Conservation (phyloP, 768 basidiomycete species). For the Auriscalpium microsporum region DNA sequence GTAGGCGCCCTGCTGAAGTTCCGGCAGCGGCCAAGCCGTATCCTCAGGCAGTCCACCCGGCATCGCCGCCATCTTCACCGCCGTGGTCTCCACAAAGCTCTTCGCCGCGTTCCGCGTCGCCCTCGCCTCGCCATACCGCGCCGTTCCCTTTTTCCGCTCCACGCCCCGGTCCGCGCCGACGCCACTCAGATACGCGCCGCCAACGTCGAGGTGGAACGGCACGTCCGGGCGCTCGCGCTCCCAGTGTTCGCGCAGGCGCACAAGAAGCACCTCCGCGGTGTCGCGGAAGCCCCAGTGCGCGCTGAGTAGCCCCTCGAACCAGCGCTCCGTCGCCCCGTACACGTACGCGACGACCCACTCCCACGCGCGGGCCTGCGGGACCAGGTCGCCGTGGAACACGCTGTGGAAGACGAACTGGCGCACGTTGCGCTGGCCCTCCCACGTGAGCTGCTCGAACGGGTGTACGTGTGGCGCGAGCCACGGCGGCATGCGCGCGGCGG, state of each 20-base stretch:
- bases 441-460: conserved; percentile 17
- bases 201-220: conserved; percentile 14
- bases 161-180: neutral
- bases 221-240: conserved; percentile 18
- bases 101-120: neutral
- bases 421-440: conserved; percentile 18
- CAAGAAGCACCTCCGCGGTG: conserved; percentile 18
- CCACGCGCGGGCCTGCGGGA: conserved; percentile 13
- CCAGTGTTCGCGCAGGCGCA: conserved; percentile 20
- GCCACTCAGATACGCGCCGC: neutral
- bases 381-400: conserved; percentile 11
- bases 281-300: conserved; percentile 22
- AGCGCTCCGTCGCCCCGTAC: conserved; percentile 23
- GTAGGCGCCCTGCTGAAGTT: no score
- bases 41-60: neutral
- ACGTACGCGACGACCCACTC: conserved; percentile 23
- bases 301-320: conserved; percentile 23
- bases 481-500: conserved; percentile 24
- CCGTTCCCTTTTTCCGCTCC: neutral
- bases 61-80: neutral
- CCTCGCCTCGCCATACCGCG: neutral
- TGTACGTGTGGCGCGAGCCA: conserved; percentile 18
- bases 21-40: neutral
- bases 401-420: conserved; percentile 18
- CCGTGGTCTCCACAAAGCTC: no score